Evolutionary conservation across 192 early-diverging fungal species (phyloP).

Genomic region (Linnemannia elongata): DNA sequence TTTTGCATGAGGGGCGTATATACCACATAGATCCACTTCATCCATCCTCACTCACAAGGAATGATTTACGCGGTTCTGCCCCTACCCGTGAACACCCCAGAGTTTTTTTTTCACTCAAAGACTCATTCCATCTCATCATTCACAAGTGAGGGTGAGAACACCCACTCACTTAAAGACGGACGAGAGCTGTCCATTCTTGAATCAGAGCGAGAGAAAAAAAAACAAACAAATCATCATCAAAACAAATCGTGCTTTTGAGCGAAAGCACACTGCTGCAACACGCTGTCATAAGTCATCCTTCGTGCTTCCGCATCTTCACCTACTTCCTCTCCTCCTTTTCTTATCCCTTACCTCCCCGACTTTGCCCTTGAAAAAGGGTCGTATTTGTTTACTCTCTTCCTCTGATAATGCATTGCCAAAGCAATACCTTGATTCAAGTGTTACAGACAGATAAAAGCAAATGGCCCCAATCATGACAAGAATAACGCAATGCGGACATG

Average conservation of each 20-base stretch:
- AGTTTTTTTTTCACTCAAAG: not conserved
- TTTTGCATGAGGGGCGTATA: not conserved
- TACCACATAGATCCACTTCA: not conserved
- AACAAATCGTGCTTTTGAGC: slow-evolving; percentile 5
- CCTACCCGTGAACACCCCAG: not conserved
- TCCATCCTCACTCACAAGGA: not conserved
- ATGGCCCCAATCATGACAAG: not conserved
- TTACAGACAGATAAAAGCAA: not conserved
- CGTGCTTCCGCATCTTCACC: not conserved
- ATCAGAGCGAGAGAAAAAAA: not conserved
- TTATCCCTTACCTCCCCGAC: not conserved
- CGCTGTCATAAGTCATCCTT: not conserved
- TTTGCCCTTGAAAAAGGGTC: not conserved
- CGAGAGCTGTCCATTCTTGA: not conserved
- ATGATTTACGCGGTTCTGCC: not conserved
- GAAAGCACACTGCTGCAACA: not conserved
- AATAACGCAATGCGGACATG: slow-evolving; percentile 9
- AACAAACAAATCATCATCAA: not conserved
- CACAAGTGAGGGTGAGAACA: not conserved
- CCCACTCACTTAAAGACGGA: not conserved
- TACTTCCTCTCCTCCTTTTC: not conserved
- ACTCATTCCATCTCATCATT: not conserved
- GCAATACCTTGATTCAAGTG: not conserved
- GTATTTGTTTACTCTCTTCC: not conserved
- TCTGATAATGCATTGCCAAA: not conserved